phyloP scores from a whole-genome alignment of 257 asterid genomes.

The Linderniella brevidens region DNA sequence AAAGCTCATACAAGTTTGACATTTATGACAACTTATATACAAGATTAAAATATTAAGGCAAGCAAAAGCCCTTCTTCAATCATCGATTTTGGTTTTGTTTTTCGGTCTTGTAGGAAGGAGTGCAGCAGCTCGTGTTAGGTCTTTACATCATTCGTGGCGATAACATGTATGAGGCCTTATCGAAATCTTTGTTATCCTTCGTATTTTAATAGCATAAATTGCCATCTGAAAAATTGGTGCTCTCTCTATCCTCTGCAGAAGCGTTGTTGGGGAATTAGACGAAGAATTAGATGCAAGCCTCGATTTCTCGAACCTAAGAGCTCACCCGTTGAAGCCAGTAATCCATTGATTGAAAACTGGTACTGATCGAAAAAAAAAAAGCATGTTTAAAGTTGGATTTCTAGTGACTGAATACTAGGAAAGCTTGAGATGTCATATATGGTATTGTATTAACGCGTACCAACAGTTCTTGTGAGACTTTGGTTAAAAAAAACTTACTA shows the following conservation, averaged over 20 bases:
- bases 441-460: too few relatives aligned
- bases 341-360: slow-evolving; percentile 33
- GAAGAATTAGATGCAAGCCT: slow-evolving; percentile 84
- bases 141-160: slow-evolving; percentile 97
- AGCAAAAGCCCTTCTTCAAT: background rate
- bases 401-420: too few relatives aligned
- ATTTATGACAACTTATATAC: too few relatives aligned
- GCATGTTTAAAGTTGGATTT: too few relatives aligned
- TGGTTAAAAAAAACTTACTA: too few relatives aligned
- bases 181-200: background rate
- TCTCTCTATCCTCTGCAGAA: slow-evolving; percentile 26
- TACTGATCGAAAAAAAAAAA: too few relatives aligned
- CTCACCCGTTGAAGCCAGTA: slow-evolving; percentile 92
- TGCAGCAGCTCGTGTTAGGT: slow-evolving; percentile 92
- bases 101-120: slow-evolving; percentile 52
- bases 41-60: too few relatives aligned
- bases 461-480: too few relatives aligned
- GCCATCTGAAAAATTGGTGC: background rate
- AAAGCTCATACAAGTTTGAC: too few relatives aligned
- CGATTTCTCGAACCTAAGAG: slow-evolving; percentile 81
- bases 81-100: background rate
- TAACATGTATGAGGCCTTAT: slow-evolving; percentile 47
- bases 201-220: too few relatives aligned
- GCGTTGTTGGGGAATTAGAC: slow-evolving; percentile 86
- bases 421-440: too few relatives aligned